Evolutionary conservation across 345 rosid species (phyloP).

Genomic region (Gossypium mustelinum): DNA sequence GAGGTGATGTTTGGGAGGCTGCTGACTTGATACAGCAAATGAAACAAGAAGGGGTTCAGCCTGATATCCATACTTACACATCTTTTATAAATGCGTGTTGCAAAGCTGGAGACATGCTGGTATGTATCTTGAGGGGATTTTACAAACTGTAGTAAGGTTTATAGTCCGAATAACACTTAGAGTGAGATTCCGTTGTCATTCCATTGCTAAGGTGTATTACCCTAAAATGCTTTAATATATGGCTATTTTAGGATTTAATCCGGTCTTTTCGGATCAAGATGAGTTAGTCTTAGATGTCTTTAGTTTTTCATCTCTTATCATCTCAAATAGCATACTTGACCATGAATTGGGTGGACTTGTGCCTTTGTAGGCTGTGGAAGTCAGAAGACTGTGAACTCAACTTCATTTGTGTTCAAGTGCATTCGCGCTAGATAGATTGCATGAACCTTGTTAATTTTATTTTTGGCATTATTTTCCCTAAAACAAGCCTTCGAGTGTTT

Average conservation of each 20-base stretch:
- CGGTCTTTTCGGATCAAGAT: background rate
- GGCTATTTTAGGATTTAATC: background rate
- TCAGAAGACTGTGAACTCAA: background rate
- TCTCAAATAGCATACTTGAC: background rate
- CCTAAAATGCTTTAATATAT: background rate
- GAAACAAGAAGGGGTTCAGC: slow-evolving; percentile 79
- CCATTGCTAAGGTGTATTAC: background rate
- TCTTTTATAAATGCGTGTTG: slow-evolving; percentile 92
- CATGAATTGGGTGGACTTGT: background rate
- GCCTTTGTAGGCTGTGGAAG: slow-evolving; percentile 6
- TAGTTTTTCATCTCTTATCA: background rate
- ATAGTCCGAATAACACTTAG: too few species aligned
- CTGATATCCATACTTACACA: slow-evolving; percentile 87
- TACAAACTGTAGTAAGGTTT: background rate
- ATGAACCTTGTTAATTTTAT: background rate
- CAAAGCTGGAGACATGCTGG: slow-evolving; percentile 97
- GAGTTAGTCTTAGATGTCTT: background rate
- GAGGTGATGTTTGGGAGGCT: slow-evolving; percentile 99
- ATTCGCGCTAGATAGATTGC: background rate
- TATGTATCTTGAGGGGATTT: slow-evolving; percentile 23
- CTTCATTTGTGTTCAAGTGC: background rate
- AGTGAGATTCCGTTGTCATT: background rate
- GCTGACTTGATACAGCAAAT: slow-evolving; percentile 93
- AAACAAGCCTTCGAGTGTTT: background rate
- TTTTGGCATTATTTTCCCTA: background rate